Conservation (phyloP, 2,329 filamentous ascomycete genomes). For the Penicillium sp. region DNA sequence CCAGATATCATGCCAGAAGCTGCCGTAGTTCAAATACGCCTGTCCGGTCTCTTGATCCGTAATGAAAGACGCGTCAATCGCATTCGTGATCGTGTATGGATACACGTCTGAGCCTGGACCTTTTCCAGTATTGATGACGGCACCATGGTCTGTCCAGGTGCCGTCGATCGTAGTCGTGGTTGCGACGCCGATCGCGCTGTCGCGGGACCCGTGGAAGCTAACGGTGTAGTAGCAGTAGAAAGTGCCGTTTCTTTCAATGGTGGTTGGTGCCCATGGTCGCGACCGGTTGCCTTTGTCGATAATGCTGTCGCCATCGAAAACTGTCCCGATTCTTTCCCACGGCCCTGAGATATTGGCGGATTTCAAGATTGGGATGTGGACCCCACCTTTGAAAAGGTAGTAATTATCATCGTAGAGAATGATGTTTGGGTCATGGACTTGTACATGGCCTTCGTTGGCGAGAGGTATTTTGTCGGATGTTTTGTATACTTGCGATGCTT, state of each 20-base stretch:
- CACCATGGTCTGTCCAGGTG: constrained; percentile 39
- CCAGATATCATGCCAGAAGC: constrained; percentile 40
- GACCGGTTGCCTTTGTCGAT: constrained; percentile 33
- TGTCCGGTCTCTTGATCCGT: constrained; percentile 24
- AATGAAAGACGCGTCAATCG: constrained; percentile 39
- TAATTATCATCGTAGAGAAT: constrained; percentile 28
- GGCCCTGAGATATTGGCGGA: constrained; percentile 29
- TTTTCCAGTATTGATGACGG: constrained; percentile 32
- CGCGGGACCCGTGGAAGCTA: constrained; percentile 28
- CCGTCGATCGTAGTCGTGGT: constrained; percentile 26
- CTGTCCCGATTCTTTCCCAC: constrained; percentile 35
- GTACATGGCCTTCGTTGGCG: constrained; percentile 30
- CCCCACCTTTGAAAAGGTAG: constrained; percentile 38
- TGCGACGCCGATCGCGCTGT: constrained; percentile 41
- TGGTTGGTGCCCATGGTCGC: constrained; percentile 39
- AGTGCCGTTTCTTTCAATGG: constrained; percentile 27
- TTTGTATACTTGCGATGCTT: constrained; percentile 22
- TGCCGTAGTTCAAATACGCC: constrained; percentile 37
- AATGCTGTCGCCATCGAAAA: constrained; percentile 31
- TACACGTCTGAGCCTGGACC: constrained; percentile 27
- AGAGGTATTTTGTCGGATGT: constrained; percentile 28
- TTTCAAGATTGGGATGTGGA: constrained; percentile 10
- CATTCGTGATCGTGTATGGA: constrained; percentile 39
- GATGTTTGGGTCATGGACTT: constrained; percentile 38
- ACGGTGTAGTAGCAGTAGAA: constrained; percentile 43